Base-by-base conservation (phyloP, 305 asterid species). In the Fraxinus nigra region DNA sequence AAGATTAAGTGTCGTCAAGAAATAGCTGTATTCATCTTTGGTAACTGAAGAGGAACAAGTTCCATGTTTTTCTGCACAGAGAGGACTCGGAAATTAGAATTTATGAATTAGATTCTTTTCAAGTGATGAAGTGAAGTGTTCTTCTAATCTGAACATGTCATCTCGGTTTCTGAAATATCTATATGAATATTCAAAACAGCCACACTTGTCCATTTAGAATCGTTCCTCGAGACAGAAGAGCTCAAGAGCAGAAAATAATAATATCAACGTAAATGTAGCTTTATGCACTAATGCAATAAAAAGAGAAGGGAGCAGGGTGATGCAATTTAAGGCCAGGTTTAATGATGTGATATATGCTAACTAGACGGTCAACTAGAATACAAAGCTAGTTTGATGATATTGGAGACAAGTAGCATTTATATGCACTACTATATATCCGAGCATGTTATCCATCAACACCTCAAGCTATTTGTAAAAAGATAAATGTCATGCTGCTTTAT, bases 11-110 rank as follows among this genome's bases (percentile, higher is more conserved):
- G 92, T 63, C 11, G 90, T 94, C 91, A 92, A 74, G 81, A 95
- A 93, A 89, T 91, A 95, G 38, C 48, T 88, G 85, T 94, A 89
- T 86, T 94, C 99, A 75, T 94, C 93, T 80, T 89, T 88, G 18
- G 90, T 81, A 81, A 91, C 94, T 69, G 94, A 80, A 81, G 91
- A 87, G 38, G 92, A 82, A 84, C 98, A 95, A 26, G 99, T 95
- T 88, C 99, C 99, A 78, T 95, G 98, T 78, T 94, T 95, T 89
- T 95, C 99, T 94, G 90, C 81, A 83, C 72, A 83, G 80, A 80
- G 87, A 54, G 40, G 8, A 78, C 81, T 78, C 18, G 18, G 78
- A 84, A 79, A 85, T 85, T 69, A 85, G 26, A 82, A 79, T 33
- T 24, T 20, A 63, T 33, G 56, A 43, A 63, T 84, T 82, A 89